Conservation (phyloP, 2,329 filamentous ascomycete species). For the Diaporthe sp. region DNA sequence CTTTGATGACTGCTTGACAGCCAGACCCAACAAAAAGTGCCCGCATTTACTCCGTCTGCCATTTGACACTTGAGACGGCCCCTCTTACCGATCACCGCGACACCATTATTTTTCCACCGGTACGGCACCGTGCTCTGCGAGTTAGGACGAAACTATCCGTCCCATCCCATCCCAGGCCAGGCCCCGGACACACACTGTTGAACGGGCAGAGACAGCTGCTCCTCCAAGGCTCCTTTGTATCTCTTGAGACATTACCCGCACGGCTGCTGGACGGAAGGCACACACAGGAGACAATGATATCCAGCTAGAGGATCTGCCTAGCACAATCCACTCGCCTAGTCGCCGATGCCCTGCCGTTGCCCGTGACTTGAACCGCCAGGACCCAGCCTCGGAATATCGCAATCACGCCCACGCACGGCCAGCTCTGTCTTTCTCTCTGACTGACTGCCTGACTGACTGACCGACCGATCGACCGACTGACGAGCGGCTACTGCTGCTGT, state of each 20-base stretch:
- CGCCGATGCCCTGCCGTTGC: neutral
- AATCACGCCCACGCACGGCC: slow-evolving; percentile 1
- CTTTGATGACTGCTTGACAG: slow-evolving; percentile 10
- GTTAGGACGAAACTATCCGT: slow-evolving; percentile 26
- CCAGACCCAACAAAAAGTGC: slow-evolving; percentile 7
- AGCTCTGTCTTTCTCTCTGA: too few relatives aligned
- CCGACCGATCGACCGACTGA: neutral
- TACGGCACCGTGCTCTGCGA: neutral
- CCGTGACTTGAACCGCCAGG: slow-evolving; percentile 11
- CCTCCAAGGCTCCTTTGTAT: neutral
- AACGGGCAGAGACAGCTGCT: neutral
- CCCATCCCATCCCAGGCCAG: slow-evolving; percentile 16
- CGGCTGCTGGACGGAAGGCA: slow-evolving; percentile 15
- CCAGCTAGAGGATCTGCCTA: slow-evolving; percentile 17
- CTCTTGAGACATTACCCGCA: slow-evolving; percentile 4
- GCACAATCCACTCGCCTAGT: neutral
- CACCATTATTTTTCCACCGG: slow-evolving; percentile 1
- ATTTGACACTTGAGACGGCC: slow-evolving; percentile 33
- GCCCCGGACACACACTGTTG: neutral
- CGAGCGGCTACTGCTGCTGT: neutral
- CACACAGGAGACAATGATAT: slow-evolving; percentile 10
- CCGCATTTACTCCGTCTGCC: slow-evolving; percentile 24
- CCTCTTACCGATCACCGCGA: slow-evolving; percentile 38
- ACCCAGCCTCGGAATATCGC: slow-evolving; percentile 23
- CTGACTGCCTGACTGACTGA: too few relatives aligned